Conservation (phyloP, 371 early-diverging fungal species). For the Quaeritorhiza haematococci region DNA sequence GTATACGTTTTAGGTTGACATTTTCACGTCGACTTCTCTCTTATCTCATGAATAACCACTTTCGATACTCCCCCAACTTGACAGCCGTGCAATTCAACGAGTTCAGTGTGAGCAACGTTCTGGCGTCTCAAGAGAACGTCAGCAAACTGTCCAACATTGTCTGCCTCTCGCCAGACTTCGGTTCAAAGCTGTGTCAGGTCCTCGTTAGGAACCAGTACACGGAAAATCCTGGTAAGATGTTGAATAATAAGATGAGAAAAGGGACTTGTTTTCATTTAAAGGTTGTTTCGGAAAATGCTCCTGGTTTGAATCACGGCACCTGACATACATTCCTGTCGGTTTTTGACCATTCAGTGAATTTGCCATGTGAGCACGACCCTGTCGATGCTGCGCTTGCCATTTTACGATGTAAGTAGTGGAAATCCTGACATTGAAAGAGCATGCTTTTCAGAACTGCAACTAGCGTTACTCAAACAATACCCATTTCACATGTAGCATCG, state of each 20-base stretch:
- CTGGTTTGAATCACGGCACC: not conserved
- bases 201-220: constrained; percentile 33
- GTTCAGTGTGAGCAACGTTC: constrained; percentile 38
- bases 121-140: constrained; percentile 21
- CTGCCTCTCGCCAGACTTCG: constrained; percentile 33
- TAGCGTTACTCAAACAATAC: not conserved
- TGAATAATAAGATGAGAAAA: no score
- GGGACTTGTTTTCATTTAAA: not conserved
- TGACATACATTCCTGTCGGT: not conserved
- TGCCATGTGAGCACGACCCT: constrained; percentile 35
- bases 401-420: constrained; percentile 39
- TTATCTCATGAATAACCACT: not conserved
- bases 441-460: not conserved
- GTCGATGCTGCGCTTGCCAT: constrained; percentile 42
- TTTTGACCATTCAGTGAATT: constrained; percentile 13
- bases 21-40: not conserved
- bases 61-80: not conserved
- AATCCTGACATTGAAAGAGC: no score
- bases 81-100: constrained; percentile 44
- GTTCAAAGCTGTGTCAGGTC: constrained; percentile 32
- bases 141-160: constrained; percentile 34
- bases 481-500: constrained; percentile 13
- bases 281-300: not conserved
- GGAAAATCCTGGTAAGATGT: constrained; percentile 23
- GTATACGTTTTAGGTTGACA: not conserved